Percentiles rank a stretch among this genome's conserved stretches.
Conservation (phyloP, 83 land plant species). For the Picea abies region DNA sequence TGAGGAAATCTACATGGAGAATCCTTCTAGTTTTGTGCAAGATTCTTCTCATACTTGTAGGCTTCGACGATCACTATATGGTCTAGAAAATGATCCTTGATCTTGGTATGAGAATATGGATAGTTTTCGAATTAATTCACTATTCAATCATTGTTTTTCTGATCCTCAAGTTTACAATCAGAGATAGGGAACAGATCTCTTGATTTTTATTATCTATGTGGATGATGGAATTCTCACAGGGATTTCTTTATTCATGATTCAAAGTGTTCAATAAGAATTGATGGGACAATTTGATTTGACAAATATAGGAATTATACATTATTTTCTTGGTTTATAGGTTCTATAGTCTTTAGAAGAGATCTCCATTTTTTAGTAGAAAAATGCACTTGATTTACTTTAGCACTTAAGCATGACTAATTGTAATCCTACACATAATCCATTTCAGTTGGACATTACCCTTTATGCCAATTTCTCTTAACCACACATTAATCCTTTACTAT, state of each 20-base stretch:
- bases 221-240: neutral
- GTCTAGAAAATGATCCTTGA: neutral
- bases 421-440: no score
- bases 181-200: neutral
- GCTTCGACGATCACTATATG: neutral
- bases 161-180: neutral
- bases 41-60: neutral
- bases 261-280: neutral
- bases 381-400: no score
- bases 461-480: neutral
- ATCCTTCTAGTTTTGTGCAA: neutral
- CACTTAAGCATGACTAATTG: no score
- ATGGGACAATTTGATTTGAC: no score
- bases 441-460: no score
- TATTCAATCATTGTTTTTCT: neutral
- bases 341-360: no score
- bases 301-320: no score
- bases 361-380: no score
- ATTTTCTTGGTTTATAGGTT: no score
- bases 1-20: no score
- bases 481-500: neutral
- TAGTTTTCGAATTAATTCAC: neutral
- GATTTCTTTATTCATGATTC: neutral
- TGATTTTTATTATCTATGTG: neutral
- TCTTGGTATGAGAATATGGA: neutral